Base-by-base conservation (phyloP, 768 basidiomycete species). In the Terana coerulea region DNA sequence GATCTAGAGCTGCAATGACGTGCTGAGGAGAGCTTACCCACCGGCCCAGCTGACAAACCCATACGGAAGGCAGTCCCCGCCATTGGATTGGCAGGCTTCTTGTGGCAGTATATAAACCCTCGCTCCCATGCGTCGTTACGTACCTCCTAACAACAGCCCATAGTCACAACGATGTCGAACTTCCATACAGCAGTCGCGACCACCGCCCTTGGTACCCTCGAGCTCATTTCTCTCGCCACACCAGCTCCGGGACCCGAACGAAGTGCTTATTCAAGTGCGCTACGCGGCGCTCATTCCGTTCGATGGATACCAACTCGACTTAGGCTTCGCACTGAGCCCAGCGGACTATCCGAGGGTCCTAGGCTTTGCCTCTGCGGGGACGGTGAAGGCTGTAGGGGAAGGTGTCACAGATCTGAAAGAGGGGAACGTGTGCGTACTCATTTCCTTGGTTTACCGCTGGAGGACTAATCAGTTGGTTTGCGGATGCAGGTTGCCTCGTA, bases 211-310 rank as follows among this genome's bases (percentile, higher is more conserved):
- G 42, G 31, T 2, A 12, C 34, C 15, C 43, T 52, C 5, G 5
- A 35, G 30, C 15, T 26, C 21, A 36, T 52, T 34, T 19, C 45
- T 8, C 15, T 34, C 12, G 35, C 52, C 3, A 53, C 52, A 6
- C 52, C 35, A 15, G 22, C 41, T 2, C 52, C 52, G 1, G 52
- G 36, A 3, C 43, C 25, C 3, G 52, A n/a, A 53, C 35, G 43
- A 53, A 37, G 52, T 53, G 9, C 52, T 53, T 14, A 26, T 53
- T 3, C 30, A 41, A 24, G 52, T 46, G 14, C 44, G 15, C 15
- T 53, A 45, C 31, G 45, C 44, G 1, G 30, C 52, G n/a, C 42
- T 44, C 17, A 33, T 33, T 25, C 42, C 52, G 3, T 44, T 53
- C 22, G 43, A 44, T 29, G 43, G 25, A 17, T 53, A 45, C 24